Evolutionary conservation across 1,284 basidiomycete species (phyloP).

Genomic region (Microbotryum intermedium): DNA sequence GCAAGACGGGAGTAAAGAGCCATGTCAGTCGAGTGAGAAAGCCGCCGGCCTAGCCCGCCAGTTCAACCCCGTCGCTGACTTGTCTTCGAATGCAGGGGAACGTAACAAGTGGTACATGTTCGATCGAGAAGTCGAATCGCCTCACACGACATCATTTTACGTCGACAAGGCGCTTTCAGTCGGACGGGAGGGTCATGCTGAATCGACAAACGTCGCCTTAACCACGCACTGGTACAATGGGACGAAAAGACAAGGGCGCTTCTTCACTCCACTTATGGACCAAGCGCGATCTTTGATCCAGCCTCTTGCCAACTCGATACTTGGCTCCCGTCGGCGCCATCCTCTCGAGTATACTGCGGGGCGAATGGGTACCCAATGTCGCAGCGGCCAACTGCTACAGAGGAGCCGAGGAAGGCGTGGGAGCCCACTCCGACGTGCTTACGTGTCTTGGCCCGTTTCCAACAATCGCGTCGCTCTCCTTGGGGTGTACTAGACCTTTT

Average conservation of each 20-base stretch:
- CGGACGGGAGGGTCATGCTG: neutral
- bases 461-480: constrained; percentile 83
- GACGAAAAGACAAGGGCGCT: constrained; percentile 50
- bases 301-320: constrained; percentile 62
- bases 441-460: constrained; percentile 75
- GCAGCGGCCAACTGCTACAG: constrained; percentile 84
- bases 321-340: constrained; percentile 49
- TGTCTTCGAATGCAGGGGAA: constrained; percentile 43
- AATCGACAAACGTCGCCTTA: neutral
- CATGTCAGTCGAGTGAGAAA: constrained; percentile 1
- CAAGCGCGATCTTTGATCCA: constrained; percentile 69
- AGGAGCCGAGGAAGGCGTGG: constrained; percentile 70
- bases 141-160: constrained; percentile 73
- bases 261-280: constrained; percentile 64
- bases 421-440: constrained; percentile 64
- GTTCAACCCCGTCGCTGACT: neutral
- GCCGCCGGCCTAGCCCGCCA: neutral
- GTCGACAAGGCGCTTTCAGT: constrained; percentile 41
- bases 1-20: neutral
- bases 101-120: constrained; percentile 76
- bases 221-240: constrained; percentile 66
- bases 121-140: constrained; percentile 68
- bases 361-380: constrained; percentile 75
- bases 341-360: constrained; percentile 60
- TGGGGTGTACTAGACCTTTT: constrained; percentile 50